Conservation (phyloP, 116 monocot species). For the Dioscorea cayenensis region DNA sequence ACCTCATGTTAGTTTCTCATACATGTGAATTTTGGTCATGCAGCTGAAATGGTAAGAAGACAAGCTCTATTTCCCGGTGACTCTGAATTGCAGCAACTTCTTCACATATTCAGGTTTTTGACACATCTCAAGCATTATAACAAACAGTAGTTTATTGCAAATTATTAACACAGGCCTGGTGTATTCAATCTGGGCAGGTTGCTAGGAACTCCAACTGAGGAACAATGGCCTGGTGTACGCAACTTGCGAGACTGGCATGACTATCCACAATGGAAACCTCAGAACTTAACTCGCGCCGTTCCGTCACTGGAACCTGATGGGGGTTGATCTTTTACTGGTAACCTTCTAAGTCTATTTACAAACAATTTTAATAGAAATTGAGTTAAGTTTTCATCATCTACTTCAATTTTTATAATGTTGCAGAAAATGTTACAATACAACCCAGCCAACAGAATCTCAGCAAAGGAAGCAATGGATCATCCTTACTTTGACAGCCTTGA, state of each 20-base stretch:
- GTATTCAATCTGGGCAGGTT: slow-evolving; percentile 29
- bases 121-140: too few relatives aligned
- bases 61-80: slow-evolving; percentile 93
- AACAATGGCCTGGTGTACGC: slow-evolving; percentile 79
- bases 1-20: too few relatives aligned
- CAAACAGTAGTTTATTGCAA: background rate
- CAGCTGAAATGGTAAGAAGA: slow-evolving; percentile 94
- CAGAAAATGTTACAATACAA: slow-evolving; percentile 45
- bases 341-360: background rate
- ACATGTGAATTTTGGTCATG: background rate
- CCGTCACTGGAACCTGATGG: slow-evolving; percentile 61
- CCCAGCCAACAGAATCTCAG: slow-evolving; percentile 36
- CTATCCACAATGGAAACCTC: slow-evolving; percentile 84
- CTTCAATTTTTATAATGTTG: background rate
- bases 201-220: slow-evolving; percentile 81
- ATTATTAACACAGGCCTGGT: too few relatives aligned
- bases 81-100: slow-evolving; percentile 96
- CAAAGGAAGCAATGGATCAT: slow-evolving; percentile 37
- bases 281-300: slow-evolving; percentile 60
- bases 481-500: slow-evolving; percentile 42
- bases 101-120: slow-evolving; percentile 84
- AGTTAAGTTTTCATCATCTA: background rate
- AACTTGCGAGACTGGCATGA: slow-evolving; percentile 80
- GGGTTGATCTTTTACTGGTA: slow-evolving; percentile 80
- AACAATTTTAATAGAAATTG: background rate